Evolutionary conservation across 1,284 basidiomycete genomes (phyloP), one percentile per base, ranked within the genome.

Genomic region (Schizophyllum commune): DNA sequence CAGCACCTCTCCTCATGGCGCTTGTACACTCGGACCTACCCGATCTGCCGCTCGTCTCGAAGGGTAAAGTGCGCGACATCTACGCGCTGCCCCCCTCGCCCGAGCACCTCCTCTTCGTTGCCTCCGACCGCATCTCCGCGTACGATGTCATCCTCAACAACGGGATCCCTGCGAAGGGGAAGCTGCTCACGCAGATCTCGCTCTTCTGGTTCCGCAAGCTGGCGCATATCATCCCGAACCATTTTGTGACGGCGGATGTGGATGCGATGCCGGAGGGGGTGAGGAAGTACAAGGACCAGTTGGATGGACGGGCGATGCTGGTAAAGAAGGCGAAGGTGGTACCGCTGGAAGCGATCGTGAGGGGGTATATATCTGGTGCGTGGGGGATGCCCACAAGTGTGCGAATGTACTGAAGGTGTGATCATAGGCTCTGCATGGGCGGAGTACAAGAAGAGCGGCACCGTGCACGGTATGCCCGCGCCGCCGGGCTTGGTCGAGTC

Each of bases 111-210:
- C 83, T 99, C 61, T 98, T 99, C 74, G 90, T 99, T 60, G 95
- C 96, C 5, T 92, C 93, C 15, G 97, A 99, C 77, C 83, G 97
- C 64, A 97, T 98, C 71, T 96, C 93, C 20, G 96, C 96, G 0
- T 99, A 94, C 76, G 96, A 99, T 80, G 91, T 98, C 64, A 89
- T 97, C 71, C 83, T 98, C 69, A 85, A 87, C 72, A 94, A 95
- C 74, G 94, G 94, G 19, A 94, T 98, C 62, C 94, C 96, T 15
- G 86, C 88, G 68, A 98, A 99, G 75, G 96, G 97, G 62, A 88
- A 88, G 68, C 83, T 98, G 19, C 81, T 99, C 57, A 98, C 95
- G 17, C 80, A 88, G 63, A 86, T 98, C 64, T 98, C 96, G 17
- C 78, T 91, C 57, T 98, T 96, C 80, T 99, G 96, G 96, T 99